Base-by-base conservation (phyloP, 306 rosid species). In the Castanopsis chinensis region DNA sequence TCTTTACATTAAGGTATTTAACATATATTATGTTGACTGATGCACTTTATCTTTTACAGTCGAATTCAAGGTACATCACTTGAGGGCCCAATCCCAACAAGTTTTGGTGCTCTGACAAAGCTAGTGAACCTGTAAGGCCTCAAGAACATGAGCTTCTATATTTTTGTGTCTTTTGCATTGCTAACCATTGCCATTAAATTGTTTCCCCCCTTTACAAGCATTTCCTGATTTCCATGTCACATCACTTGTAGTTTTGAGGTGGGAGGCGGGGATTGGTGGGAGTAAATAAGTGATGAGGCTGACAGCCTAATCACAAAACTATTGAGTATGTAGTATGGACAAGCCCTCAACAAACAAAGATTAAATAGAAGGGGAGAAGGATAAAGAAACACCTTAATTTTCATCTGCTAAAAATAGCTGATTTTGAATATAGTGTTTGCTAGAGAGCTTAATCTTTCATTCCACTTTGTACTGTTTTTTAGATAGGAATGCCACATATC, bases 71-170 rank as follows among this genome's bases (percentile, higher is more conserved):
- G 88, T 45, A 69, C 88, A 13, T 78, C n/a, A 20, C 83, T 85
- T 60, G 85, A 85, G 61, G 88, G 88, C 41, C 88, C 88, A 15
- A 85, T 85, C 70, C 88, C 88, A 5, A 68, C 70, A 18, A 76
- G 57, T 25, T 84, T 84, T 57, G 49, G 82, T 72, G 76, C 76
- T 73, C 82, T 84, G 15, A 68, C 55, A 30, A 84, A 84, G 30
- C 80, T 84, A 21, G 79, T 72, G 77, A 73, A 71, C 72, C 61
- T 84, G 87, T 84, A 68, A 76, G 79, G 32, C 71, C 64, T 73
- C 19, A n/a, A 28, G 11, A 72, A 37, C 27, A 56, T 41, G 28
- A 67, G n/a, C 21, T 19, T 13, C 5, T 15, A 15, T 65, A 23
- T 71, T 71, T 30, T n/a, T 17, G 25, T 28, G 57, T 68, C 35